Base-by-base conservation (phyloP, 331 rosid species). In the Rosa hybrid region DNA sequence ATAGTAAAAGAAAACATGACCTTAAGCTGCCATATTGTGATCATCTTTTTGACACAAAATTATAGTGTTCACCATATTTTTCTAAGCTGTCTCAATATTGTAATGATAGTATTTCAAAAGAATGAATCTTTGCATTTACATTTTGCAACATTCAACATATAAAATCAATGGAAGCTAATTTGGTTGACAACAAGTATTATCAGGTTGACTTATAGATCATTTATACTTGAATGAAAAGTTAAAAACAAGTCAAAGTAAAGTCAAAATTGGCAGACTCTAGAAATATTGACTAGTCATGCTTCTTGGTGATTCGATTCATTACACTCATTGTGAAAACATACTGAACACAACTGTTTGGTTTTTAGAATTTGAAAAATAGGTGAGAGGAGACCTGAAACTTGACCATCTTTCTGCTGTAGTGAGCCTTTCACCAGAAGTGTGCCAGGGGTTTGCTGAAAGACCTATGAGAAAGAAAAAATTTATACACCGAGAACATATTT, bases 391-490 rank as follows among this genome's bases (percentile, higher is more conserved):
- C 98, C 98, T 90, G 92, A 83, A 77, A 78, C 39, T 78, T 88
- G 80, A 68, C 82, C 75, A 48, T 86, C 81, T 81, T 51, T 83
- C 53, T 87, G 94, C 86, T 88, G 89, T 82, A 90, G 83, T 71
- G 97, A 89, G 77, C 92, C 93, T 82, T 89, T 94, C 86, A 91
- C 94, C 75, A 94, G 87, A 77, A 90, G 87, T 74, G 92, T 86
- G 72, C 97, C 97, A 0, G 92, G 94, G 54, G 83, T 86, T 84
- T 93, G 97, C 87, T 91, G 98, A 86, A 91, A 90, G 77, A 93
- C 92, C 95, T 94, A 85, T 18, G 63, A 64, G 53, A 81, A 68
- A 56, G 71, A 81, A 46, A 17, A 42, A 51, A 2, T 44, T 49
- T 34, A 41, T 48, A 71, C 16, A 67, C 64, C 75, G 75, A 78